phyloP scores from a whole-genome alignment of 768 basidiomycete genomes.

The Hypholoma fasciculare region DNA sequence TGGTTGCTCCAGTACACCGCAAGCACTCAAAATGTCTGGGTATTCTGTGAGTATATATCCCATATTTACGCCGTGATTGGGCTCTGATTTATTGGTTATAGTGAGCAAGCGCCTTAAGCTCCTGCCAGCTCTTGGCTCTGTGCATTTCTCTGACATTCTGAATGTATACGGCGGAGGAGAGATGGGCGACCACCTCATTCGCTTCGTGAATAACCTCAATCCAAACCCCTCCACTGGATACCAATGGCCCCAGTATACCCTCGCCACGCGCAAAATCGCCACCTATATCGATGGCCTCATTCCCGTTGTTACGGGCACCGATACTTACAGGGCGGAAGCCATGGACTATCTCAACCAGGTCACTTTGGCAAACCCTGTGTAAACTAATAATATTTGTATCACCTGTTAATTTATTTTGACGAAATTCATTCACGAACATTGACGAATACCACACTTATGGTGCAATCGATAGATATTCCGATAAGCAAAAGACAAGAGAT shows the following conservation, averaged over 20 bases:
- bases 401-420: neutral
- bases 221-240: conserved; percentile 13
- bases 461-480: no score
- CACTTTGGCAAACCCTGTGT: conserved; percentile 10
- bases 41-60: conserved; percentile 30
- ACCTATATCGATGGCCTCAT: conserved; percentile 24
- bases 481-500: no score
- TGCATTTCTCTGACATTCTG: conserved; percentile 32
- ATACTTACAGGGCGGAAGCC: conserved; percentile 21
- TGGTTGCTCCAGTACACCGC: conserved; percentile 39
- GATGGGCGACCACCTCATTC: conserved; percentile 43
- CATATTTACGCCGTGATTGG: neutral
- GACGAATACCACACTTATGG: neutral
- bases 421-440: neutral
- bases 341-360: conserved; percentile 21
- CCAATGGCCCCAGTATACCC: conserved; percentile 21
- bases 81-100: conserved; percentile 13
- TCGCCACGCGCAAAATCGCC: conserved; percentile 23
- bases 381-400: neutral
- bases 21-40: conserved; percentile 39
- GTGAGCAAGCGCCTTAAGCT: conserved; percentile 46
- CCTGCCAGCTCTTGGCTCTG: conserved; percentile 41
- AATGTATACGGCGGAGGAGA: conserved; percentile 39
- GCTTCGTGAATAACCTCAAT: conserved; percentile 34
- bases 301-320: conserved; percentile 19